Base-by-base conservation (phyloP, 2,329 filamentous ascomycete species). In the Pseudopithomyces maydicus region DNA sequence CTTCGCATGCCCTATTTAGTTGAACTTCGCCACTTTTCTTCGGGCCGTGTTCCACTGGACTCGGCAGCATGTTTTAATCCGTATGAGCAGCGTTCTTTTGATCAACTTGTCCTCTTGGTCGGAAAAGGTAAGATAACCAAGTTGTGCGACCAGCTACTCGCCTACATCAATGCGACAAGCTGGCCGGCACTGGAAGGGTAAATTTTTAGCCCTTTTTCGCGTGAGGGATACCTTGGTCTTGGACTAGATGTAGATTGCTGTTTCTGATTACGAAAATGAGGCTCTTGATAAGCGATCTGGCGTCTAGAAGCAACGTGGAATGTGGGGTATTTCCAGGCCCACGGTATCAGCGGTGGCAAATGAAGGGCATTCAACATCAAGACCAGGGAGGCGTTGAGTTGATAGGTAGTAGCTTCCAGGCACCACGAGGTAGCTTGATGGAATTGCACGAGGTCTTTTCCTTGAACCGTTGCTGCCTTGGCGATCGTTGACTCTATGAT, bases 1-100 rank as follows among this genome's bases (percentile, higher is more conserved):
- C 65, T 56, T 75, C 73, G 54, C 72, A 75, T 11, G 73, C 72
- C 52, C 72, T 64, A 48, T 75, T 75, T 35, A 75, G 47, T 32
- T 71, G 66, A 36, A 70, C 69, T 1, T 74, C 71, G 36, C 62
- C 51, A 3, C 64, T 35, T 49, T 68, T 72, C 52, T 59, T 68
- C 4, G 59, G n/a, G 4, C 26, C 33, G 17, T 53, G 45, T 22
- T 63, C 55, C 8, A 23, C 41, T 32, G 41, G 35, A 20, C 45
- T 47, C 48, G 48, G 49, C 17, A 47, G 29, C 62, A 65, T 65
- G 10, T 32, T 42, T 54, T 47, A 17, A 45, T 41, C 36, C 54
- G 39, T 20, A 45, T 32, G 11, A 22, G 17, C 22, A 29, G 26
- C n/a, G 22, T 19, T 8, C 33, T 35, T 22, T 29, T 10, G 23